Percentiles rank a stretch among this genome's conserved stretches.
Evolutionary conservation across 495 filamentous ascomycete genomes (phyloP).

Genomic region (Geoglossum glabrum): DNA sequence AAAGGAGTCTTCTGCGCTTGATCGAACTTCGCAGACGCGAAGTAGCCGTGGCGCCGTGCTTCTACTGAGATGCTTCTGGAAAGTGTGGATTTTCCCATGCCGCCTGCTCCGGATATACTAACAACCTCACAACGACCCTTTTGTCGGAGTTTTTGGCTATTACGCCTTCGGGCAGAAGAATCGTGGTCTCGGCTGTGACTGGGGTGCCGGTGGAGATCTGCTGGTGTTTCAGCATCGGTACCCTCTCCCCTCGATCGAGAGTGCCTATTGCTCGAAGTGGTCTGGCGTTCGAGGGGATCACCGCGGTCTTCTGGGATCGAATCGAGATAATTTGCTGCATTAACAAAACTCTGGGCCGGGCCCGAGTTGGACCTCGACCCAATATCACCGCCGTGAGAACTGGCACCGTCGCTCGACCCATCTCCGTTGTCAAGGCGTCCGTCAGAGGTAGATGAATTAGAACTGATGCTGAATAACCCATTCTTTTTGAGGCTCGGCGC

Average conservation of each 20-base stretch:
- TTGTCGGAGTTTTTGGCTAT: conserved; percentile 36
- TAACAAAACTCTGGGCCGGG: not conserved
- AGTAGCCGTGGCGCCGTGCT: conserved; percentile 58
- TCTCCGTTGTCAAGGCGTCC: not conserved
- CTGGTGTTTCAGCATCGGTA: not conserved
- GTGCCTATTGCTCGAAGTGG: not conserved
- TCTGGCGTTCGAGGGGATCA: not conserved
- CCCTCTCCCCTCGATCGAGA: not conserved
- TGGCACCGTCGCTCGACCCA: conserved; percentile 2
- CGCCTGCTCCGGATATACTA: conserved; percentile 51
- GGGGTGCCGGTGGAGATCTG: conserved; percentile 5
- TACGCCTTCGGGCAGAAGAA: conserved; percentile 17
- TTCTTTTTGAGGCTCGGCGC: conserved; percentile 14
- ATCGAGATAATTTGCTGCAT: not conserved
- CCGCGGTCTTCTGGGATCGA: not conserved
- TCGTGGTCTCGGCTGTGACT: not conserved
- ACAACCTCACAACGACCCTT: conserved; percentile 60
- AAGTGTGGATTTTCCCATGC: conserved; percentile 68
- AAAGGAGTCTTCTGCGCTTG: conserved; percentile 63
- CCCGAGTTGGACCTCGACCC: not conserved
- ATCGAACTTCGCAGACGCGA: conserved; percentile 70
- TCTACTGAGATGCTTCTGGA: conserved; percentile 55
- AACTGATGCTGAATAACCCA: conserved; percentile 27
- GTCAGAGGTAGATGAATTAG: conserved; percentile 12
- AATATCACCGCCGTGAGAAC: conserved; percentile 19